Evolutionary conservation across 768 basidiomycete genomes (phyloP), one percentile per base, ranked within the genome.

Genomic region (Kwoniella sp.): DNA sequence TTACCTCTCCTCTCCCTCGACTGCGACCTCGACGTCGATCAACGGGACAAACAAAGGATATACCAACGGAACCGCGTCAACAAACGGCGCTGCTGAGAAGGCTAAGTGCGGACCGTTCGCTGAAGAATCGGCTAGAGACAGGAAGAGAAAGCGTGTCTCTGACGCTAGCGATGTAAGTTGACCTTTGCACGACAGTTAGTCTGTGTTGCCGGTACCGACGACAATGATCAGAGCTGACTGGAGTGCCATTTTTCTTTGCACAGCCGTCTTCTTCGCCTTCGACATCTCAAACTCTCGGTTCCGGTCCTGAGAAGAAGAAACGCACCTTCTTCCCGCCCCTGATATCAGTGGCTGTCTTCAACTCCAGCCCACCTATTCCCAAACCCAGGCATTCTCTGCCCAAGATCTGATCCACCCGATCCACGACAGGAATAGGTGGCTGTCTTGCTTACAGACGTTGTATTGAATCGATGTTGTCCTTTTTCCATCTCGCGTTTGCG

Each of bases 291-390:
- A n/a, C n/a, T n/a, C n/a, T n/a, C n/a, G n/a, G n/a, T n/a, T n/a
- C n/a, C 17, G 47, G 38, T 31, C 34, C 50, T 2, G 63, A 65
- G 25, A 65, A 65, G 58, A 65, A 65, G 57, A 65, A 65, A 55
- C 31, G 63, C 13, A 65, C 63, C 9, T 65, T 65, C 57, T 65
- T 65, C 51, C 57, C 63, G n/a, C 38, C 57, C n/a, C 3, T 50
- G 26, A 58, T 65, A 8, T 34, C 45, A 30, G 63, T 65, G 22
- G n/a, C 34, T 1, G 23, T 53, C 13, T 51, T 50, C 28, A 53
- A 38, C 22, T n/a, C 22, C 17, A 22, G n/a, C n/a, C 56, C 57
- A 15, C 11, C 34, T 2, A 30, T 59, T 34, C 57, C 63, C 15
- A 59, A 38, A 34, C 57, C 63, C 25, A 65, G 47, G 37, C 56